A percentile compares a stretch with the other conserved stretches of the same genome.
Evolutionary conservation across 2,329 filamentous ascomycete genomes (phyloP).

Genomic region (Pyrenophora seminiperda): DNA sequence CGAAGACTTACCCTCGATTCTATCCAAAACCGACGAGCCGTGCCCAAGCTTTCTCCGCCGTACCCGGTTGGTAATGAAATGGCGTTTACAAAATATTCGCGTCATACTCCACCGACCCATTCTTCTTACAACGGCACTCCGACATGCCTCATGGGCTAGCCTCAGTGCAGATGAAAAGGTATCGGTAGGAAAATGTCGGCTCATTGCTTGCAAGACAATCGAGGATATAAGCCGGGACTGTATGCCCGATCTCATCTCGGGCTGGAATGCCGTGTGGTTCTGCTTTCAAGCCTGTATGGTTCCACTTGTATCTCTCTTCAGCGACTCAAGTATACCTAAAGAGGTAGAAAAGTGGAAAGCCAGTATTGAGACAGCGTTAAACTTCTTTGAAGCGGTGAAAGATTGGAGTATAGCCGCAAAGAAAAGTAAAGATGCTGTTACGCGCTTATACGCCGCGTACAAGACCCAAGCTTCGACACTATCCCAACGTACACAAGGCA

Average conservation of each 20-base stretch:
- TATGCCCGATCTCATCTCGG: conserved; percentile 73
- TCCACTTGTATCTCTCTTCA: conserved; percentile 75
- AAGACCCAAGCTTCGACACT: conserved; percentile 35
- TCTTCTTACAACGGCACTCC: conserved; percentile 67
- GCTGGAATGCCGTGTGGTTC: conserved; percentile 83
- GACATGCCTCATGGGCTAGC: conserved; percentile 57
- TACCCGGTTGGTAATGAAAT: conserved; percentile 76
- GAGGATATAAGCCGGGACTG: conserved; percentile 73
- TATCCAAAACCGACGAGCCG: conserved; percentile 58
- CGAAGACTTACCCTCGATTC: conserved; percentile 64
- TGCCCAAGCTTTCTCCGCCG: conserved; percentile 73
- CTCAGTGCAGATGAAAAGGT: conserved; percentile 67
- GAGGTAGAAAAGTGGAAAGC: conserved; percentile 50
- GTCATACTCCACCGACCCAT: conserved; percentile 77
- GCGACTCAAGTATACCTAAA: conserved; percentile 58
- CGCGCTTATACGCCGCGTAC: conserved; percentile 50
- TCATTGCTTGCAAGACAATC: conserved; percentile 72
- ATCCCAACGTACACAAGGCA: conserved; percentile 15
- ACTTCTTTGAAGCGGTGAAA: conserved; percentile 52
- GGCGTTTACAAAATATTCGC: conserved; percentile 78
- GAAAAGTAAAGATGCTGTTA: conserved; percentile 51
- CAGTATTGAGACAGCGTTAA: conserved; percentile 50
- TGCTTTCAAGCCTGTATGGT: conserved; percentile 82
- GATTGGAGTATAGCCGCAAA: conserved; percentile 54
- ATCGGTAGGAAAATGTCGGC: conserved; percentile 70